Evolutionary conservation across 139 green algal species (phyloP), one percentile per base, ranked within the genome.

Genomic region (Chlorella sp.): DNA sequence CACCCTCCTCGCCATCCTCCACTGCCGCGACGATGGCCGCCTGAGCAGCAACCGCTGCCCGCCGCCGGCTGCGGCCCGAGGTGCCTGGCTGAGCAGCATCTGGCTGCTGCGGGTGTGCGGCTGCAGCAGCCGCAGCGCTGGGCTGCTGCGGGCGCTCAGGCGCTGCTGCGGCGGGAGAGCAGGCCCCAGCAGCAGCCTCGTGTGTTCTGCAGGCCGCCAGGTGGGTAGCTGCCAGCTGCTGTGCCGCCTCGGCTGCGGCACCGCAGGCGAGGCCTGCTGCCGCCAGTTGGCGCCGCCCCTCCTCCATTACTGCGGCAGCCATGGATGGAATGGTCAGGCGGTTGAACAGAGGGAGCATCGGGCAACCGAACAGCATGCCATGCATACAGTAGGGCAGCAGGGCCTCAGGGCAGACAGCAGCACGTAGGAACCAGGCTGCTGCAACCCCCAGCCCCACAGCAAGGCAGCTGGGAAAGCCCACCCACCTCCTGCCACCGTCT

Each of bases 401-500:
- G n/a, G n/a, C n/a, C n/a, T n/a, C n/a, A n/a, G n/a, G n/a, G n/a
- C n/a, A n/a, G n/a, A n/a, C n/a, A n/a, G n/a, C n/a, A n/a, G n/a
- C n/a, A n/a, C n/a, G n/a, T n/a, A n/a, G n/a, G n/a, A n/a, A n/a
- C n/a, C n/a, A n/a, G n/a, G n/a, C n/a, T n/a, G n/a, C n/a, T n/a
- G n/a, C n/a, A n/a, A n/a, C n/a, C n/a, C n/a, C n/a, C n/a, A n/a
- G n/a, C n/a, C n/a, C n/a, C n/a, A n/a, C n/a, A n/a, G n/a, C n/a
- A n/a, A n/a, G n/a, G n/a, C n/a, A n/a, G n/a, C n/a, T n/a, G n/a
- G n/a, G n/a, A 51, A 9, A 51, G 2, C 6, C 34, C 26, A 15
- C 44, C 7, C 76, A 82, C 76, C 76, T 82, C 13, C 39, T 13
- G 71, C 36, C 36, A 82, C 76, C 15, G 76, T 82, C 60, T 82